Conservation (phyloP, 2,329 filamentous ascomycete species). For the Apiospora rasikravindrae region DNA sequence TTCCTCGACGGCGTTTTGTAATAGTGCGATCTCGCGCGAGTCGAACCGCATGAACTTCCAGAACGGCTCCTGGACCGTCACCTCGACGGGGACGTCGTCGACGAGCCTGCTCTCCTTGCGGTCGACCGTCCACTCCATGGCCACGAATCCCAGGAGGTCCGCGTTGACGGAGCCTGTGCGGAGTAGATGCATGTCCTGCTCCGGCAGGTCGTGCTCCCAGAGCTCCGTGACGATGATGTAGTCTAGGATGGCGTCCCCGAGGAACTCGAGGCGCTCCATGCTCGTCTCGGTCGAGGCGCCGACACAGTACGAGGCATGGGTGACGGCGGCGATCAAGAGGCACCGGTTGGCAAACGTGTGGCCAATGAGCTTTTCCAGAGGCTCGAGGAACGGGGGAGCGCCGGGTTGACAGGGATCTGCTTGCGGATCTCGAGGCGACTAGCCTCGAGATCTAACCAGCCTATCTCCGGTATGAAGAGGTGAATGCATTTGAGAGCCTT, state of each 20-base stretch:
- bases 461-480: slow-evolving; percentile 66
- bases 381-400: slow-evolving; percentile 48
- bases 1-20: slow-evolving; percentile 49
- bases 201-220: slow-evolving; percentile 53
- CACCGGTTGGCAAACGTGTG: slow-evolving; percentile 72
- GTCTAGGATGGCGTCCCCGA: slow-evolving; percentile 87
- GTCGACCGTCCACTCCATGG: slow-evolving; percentile 60
- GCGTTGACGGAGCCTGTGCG: slow-evolving; percentile 80
- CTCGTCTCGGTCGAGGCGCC: slow-evolving; percentile 45
- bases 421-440: slow-evolving; percentile 51
- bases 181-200: slow-evolving; percentile 74
- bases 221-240: slow-evolving; percentile 71
- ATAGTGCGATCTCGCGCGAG: slow-evolving; percentile 51
- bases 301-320: slow-evolving; percentile 67
- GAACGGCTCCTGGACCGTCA: slow-evolving; percentile 50
- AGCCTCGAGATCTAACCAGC: slow-evolving; percentile 55
- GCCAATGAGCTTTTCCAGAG: slow-evolving; percentile 70
- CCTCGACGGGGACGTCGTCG: slow-evolving; percentile 32
- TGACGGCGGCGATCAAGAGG: slow-evolving; percentile 79
- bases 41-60: slow-evolving; percentile 74
- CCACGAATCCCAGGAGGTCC: slow-evolving; percentile 78
- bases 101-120: slow-evolving; percentile 39
- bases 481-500: slow-evolving; percentile 69
- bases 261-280: slow-evolving; percentile 81
- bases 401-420: slow-evolving; percentile 40